phyloP scores from a whole-genome alignment of 768 basidiomycete species.

The Melanogaster broomeanus region DNA sequence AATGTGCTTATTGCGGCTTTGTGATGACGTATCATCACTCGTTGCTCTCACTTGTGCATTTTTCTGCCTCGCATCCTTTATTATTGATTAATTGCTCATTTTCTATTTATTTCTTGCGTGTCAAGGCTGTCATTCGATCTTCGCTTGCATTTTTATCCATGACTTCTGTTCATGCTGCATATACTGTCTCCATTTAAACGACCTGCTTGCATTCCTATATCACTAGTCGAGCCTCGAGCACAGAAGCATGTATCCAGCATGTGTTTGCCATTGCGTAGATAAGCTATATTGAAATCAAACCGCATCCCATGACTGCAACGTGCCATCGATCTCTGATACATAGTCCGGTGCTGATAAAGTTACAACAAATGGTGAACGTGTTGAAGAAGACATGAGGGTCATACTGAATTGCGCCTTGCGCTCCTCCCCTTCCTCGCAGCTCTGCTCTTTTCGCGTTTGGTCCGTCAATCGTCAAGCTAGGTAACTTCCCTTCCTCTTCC shows the following conservation, averaged over 20 bases:
- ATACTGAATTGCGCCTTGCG: constrained; percentile 75
- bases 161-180: constrained; percentile 13
- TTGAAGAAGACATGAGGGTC: too few relatives aligned
- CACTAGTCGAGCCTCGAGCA: constrained; percentile 18
- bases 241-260: constrained; percentile 24
- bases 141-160: constrained; percentile 5
- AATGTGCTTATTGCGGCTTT: constrained; percentile 13
- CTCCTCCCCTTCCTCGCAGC: constrained; percentile 66
- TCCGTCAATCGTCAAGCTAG: constrained; percentile 68
- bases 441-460: constrained; percentile 47
- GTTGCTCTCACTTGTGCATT: constrained; percentile 8
- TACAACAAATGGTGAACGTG: neutral
- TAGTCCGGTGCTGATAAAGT: neutral
- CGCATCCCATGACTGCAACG: neutral
- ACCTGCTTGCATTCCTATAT: constrained; percentile 14
- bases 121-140: constrained; percentile 3
- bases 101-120: constrained; percentile 22
- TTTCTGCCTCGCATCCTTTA: constrained; percentile 33
- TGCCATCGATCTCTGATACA: neutral
- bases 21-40: constrained; percentile 22
- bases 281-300: constrained; percentile 15
- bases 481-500: constrained; percentile 83
- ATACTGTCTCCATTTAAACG: constrained; percentile 12
- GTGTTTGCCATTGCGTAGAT: constrained; percentile 22
- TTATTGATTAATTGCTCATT: constrained; percentile 36